A percentile compares a stretch with the other conserved stretches of the same genome.
Conservation (phyloP, 169 alveolate species). For the Eimeria brunetti region DNA sequence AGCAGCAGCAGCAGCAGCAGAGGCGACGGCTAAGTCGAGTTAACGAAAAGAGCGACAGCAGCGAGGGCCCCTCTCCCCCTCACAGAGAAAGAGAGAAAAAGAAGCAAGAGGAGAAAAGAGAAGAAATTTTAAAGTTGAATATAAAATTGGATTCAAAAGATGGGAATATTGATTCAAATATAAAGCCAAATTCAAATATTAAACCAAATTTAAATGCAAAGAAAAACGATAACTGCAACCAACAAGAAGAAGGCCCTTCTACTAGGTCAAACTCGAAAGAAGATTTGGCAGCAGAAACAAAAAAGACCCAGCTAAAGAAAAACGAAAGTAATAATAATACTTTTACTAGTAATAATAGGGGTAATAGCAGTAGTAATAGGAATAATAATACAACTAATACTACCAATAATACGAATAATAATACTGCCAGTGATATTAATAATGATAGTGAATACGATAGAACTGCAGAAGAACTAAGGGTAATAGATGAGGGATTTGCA, state of each 20-base stretch:
- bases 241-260: not conserved
- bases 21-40: not conserved
- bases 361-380: not conserved
- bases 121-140: not conserved
- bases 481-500: not conserved
- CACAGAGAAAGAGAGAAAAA: not conserved
- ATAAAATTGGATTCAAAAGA: no score
- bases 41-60: not conserved
- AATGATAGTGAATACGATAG: not conserved
- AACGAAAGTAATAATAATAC: no score
- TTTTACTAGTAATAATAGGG: not conserved
- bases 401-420: no score
- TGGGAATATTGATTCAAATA: not conserved
- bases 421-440: no score
- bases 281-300: not conserved
- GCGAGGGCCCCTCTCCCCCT: not conserved
- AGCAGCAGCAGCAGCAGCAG: conserved; percentile 12
- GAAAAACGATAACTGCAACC: not conserved
- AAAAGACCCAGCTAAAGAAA: not conserved
- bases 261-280: not conserved
- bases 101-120: not conserved
- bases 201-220: no score
- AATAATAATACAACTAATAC: no score
- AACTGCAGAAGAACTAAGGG: conserved; percentile 11
- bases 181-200: not conserved